Evolutionary conservation across 176 grass and related monocot genomes (phyloP), one percentile per base, ranked within the genome.

Genomic region (Aechmea fasciata): DNA sequence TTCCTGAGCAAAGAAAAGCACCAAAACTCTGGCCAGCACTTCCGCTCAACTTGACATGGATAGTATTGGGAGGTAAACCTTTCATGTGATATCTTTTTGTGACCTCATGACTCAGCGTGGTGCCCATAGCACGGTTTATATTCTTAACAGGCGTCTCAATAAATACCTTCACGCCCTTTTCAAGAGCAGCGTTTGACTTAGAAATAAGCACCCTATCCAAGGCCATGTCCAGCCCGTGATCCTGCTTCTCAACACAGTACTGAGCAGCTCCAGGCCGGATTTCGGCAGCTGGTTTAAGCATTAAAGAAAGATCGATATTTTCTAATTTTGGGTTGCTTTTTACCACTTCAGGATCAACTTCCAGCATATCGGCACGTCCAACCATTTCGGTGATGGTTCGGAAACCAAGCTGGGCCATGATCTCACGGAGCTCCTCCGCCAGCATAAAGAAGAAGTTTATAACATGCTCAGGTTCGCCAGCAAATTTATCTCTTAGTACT

Each of bases 401-500:
- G 67, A 99, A 85, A 49, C 94, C 87, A 52, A 99, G 82, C 65
- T 88, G 78, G 13, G 87, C 80, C 94, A 99, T 99, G 55, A 99
- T 99, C 74, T 99, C 94, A 69, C 94, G 83, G 63, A 99, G 63
- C 75, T 99, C 94, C 72, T 99, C 94, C n/a, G 94, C 94, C 74
- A 99, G 87, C 94, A 99, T 93, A 81, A 99, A 99, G 82, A 99
- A 99, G 69, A 99, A 99, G 59, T 99, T 99, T 70, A 99, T 99
- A 59, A 99, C 90, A 84, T 99, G 94, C 70, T 99, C 94, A 41
- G 94, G 94, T 72, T 99, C 87, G 47, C 94, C 94, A 77, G 89
- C 89, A 75, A 99, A 99, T 67, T 99, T 99, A 69, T 82, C 87
- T 73, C 94, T 87, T 29, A 99, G 86, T 33, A 90, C 94, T 75